These are phyloP conservation scores for Voacanga thouarsii DNA, from an alignment of 257 asterid genomes.

Conservation along the genomic window DNA sequence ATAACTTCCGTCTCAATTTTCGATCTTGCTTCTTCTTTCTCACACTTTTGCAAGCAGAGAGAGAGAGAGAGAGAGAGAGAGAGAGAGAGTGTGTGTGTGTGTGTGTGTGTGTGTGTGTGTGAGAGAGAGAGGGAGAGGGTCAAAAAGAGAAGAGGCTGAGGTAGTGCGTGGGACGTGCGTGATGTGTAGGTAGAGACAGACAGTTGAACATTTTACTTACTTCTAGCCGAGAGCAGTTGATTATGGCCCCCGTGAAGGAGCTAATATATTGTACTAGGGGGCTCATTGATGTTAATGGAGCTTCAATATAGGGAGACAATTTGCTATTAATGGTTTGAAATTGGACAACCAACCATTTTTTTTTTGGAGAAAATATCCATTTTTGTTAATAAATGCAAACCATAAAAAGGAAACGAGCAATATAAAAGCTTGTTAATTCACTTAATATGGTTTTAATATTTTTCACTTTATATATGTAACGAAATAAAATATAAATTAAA, in stretches of 20 bases:
- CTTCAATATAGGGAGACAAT: neutral
- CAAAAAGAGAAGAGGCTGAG: neutral
- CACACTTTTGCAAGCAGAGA: slow-evolving; percentile 1
- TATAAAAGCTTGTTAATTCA: too few species aligned
- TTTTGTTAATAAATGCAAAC: too few species aligned
- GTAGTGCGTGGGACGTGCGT: slow-evolving; percentile 48
- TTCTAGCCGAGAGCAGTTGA: neutral
- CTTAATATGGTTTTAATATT: too few species aligned
- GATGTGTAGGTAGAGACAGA: slow-evolving; percentile 36
- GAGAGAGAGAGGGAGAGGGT: neutral
- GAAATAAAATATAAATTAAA: too few species aligned
- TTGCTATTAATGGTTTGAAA: neutral
- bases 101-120: neutral
- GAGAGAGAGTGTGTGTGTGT: neutral
- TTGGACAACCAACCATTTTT: too few species aligned
- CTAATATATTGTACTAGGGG: neutral
- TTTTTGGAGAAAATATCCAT: too few species aligned
- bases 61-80: neutral
- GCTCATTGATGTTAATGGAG: neutral
- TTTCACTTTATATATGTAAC: too few species aligned
- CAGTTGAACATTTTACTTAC: slow-evolving; percentile 21
- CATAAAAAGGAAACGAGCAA: too few species aligned
- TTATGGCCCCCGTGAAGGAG: neutral
- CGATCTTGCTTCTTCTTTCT: neutral
- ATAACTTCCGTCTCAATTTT: slow-evolving; percentile 15